These are phyloP conservation scores for Skeletonema potamos DNA, from an alignment of 108 stramenopile genomes.

Conservation along the genomic window DNA sequence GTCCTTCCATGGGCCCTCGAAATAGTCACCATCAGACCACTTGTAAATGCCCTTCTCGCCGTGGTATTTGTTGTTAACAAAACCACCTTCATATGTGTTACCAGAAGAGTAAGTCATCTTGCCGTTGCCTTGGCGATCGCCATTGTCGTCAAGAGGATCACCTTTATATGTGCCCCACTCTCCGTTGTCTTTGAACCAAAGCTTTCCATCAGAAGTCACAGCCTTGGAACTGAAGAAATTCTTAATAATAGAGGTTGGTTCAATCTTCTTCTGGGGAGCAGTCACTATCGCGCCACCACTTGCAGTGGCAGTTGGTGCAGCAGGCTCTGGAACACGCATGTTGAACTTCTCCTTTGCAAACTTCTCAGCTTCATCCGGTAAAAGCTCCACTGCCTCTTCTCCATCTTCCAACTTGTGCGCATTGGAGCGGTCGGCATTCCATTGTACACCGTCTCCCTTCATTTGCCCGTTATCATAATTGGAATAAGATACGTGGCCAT, in stretches of 20 bases:
- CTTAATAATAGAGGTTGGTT: background rate
- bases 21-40: slow-evolving; percentile 3
- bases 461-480: slow-evolving; percentile 6
- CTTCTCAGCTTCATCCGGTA: slow-evolving; percentile 16
- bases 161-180: slow-evolving; percentile 32
- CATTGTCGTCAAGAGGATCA: slow-evolving; percentile 7
- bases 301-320: background rate
- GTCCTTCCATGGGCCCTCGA: slow-evolving; percentile 14
- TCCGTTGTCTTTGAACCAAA: slow-evolving; percentile 33
- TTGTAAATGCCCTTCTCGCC: slow-evolving; percentile 22
- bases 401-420: slow-evolving; percentile 17
- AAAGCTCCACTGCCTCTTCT: slow-evolving; percentile 5
- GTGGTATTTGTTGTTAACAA: slow-evolving; percentile 27
- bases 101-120: slow-evolving; percentile 33
- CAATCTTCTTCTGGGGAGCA: background rate
- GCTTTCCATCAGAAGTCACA: slow-evolving; percentile 24
- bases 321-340: slow-evolving; percentile 15
- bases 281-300: background rate
- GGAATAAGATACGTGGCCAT: slow-evolving; percentile 15
- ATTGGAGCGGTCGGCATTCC: slow-evolving; percentile 21
- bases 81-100: slow-evolving; percentile 19
- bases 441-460: slow-evolving; percentile 27
- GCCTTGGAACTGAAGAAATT: slow-evolving; percentile 6
- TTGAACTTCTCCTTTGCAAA: slow-evolving; percentile 26
- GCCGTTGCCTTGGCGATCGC: slow-evolving; percentile 20